These are phyloP conservation scores for Acrocalymma vagum DNA, from an alignment of 2,329 filamentous ascomycete genomes.

Conservation along the genomic window DNA sequence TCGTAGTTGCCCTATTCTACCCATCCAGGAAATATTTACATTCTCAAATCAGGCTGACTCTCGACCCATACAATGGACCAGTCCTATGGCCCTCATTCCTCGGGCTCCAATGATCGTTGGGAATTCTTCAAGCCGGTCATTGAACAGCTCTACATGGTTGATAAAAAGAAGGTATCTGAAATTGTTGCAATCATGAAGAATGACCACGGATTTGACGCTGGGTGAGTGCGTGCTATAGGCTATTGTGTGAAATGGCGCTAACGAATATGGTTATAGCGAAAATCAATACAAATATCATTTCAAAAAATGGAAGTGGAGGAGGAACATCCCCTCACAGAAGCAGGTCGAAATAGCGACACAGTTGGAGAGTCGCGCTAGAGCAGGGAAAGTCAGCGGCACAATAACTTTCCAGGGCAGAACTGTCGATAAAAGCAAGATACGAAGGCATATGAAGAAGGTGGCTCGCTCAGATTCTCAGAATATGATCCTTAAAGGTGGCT, in stretches of 20 bases:
- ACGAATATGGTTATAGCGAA: too few species aligned
- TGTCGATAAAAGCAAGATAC: constrained; percentile 34
- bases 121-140: constrained; percentile 19
- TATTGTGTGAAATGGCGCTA: neutral
- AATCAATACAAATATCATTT: constrained; percentile 45
- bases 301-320: constrained; percentile 41
- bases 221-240: constrained; percentile 11
- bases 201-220: constrained; percentile 19
- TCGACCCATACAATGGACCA: neutral
- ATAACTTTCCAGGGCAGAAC: constrained; percentile 31
- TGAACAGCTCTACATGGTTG: constrained; percentile 17
- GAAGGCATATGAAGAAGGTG: constrained; percentile 29
- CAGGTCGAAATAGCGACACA: constrained; percentile 23
- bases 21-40: too few species aligned
- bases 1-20: too few species aligned
- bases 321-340: constrained; percentile 29
- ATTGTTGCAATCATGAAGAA: constrained; percentile 17
- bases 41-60: too few species aligned
- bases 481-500: constrained; percentile 1
- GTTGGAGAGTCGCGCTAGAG: constrained; percentile 19
- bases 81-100: neutral
- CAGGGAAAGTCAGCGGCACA: constrained; percentile 17
- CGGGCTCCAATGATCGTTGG: constrained; percentile 14
- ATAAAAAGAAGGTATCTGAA: constrained; percentile 17
- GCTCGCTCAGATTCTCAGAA: constrained; percentile 12